Evolutionary conservation across 2,329 filamentous ascomycete species (phyloP), one percentile per base, ranked within the genome.

Genomic region (Fusarium abutilonis): DNA sequence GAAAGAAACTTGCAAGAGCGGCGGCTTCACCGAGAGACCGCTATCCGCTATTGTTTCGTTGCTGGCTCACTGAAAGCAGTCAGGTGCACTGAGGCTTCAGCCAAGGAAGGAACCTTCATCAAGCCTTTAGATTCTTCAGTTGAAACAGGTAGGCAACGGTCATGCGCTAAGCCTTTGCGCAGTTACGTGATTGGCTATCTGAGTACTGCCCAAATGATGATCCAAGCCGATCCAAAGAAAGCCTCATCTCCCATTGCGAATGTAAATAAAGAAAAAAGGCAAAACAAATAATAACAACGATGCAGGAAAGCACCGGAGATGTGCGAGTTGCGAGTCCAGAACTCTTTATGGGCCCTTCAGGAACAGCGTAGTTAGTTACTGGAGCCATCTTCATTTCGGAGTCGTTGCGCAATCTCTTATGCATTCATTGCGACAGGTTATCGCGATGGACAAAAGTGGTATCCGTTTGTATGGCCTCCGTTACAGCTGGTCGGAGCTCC

Each of bases 341-440:
- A 41, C 11, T n/a, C 46, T 40, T 19, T 10, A 41, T 23, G 40
- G 43, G 35, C 41, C 34, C 10, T 29, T n/a, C 31, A 36, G 38
- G 28, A 58, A 54, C 61, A 28, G 44, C 19, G 58, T 34, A 14
- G 49, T 26, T 34, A 14, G 49, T 26, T 17, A 23, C 60, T 51
- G 45, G 58, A 56, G 45, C 40, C 56, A 29, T 28, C 38, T 47
- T 64, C 47, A 58, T 65, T 35, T 44, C 46, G 41, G 43, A 31
- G 38, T 36, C 31, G 32, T 63, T 45, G 43, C 31, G 48, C 52
- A 65, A 62, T 53, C 61, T 62, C 60, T 64, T 19, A 38, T 52
- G 56, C 60, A 44, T 55, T 32, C 23, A 31, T 60, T 45, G 56
- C 21, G 44, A 55, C n/a, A 35, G 48, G 28, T 23, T 29, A 26